A percentile compares a stretch with the other conserved stretches of the same genome.
Conservation (phyloP, 2,329 filamentous ascomycete species). For the Cladophialophora yegresii region DNA sequence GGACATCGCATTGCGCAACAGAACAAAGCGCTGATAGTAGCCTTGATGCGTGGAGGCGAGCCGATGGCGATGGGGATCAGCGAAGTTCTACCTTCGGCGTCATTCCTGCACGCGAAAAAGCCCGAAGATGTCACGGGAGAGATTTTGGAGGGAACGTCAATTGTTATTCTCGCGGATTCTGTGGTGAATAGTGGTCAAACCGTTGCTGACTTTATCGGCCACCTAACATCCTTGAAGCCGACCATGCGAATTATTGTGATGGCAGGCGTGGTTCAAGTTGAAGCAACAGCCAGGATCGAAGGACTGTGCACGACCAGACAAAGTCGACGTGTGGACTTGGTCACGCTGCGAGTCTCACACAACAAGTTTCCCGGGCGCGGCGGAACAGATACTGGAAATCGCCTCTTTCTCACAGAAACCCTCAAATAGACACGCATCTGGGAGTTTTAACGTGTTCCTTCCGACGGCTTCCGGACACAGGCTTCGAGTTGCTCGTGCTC, state of each 20-base stretch:
- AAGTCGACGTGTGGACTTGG: background rate
- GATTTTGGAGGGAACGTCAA: background rate
- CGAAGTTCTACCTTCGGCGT: slow-evolving; percentile 55
- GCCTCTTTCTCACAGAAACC: too few species aligned
- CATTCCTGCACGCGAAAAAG: slow-evolving; percentile 42
- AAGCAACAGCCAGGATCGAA: background rate
- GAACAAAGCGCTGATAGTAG: slow-evolving; percentile 55
- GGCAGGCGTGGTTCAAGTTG: slow-evolving; percentile 2
- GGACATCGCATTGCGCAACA: slow-evolving; percentile 56
- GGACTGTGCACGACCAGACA: background rate
- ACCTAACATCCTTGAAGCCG: background rate
- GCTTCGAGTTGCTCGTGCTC: too few species aligned
- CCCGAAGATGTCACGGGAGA: background rate
- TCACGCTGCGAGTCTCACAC: slow-evolving; percentile 39
- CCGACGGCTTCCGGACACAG: too few species aligned
- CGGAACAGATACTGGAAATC: slow-evolving; percentile 5
- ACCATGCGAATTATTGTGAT: background rate
- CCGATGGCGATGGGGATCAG: slow-evolving; percentile 62
- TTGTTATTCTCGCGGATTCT: background rate
- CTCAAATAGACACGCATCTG: too few species aligned
- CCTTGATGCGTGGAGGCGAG: slow-evolving; percentile 65
- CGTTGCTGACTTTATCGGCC: background rate
- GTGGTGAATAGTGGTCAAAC: slow-evolving; percentile 6
- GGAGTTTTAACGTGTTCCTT: too few species aligned
- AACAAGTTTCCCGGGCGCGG: slow-evolving; percentile 8